Conservation (phyloP, 2,329 filamentous ascomycete genomes). For the Pestalotiopsis sp. region DNA sequence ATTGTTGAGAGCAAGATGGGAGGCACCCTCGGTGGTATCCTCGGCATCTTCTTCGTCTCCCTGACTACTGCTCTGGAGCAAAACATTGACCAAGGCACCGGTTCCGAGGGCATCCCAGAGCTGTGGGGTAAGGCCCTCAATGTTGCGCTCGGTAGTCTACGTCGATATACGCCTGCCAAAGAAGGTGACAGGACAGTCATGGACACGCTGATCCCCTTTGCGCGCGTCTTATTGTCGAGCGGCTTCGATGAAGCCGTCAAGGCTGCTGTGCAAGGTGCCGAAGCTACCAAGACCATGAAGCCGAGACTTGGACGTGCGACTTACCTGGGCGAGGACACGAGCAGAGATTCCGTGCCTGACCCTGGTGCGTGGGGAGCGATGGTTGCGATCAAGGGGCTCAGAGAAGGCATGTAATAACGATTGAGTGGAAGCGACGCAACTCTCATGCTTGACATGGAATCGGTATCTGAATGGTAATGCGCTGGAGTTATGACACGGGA, state of each 20-base stretch:
- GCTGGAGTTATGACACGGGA: background rate
- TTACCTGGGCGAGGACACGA: conserved; percentile 62
- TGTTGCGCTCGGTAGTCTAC: conserved; percentile 47
- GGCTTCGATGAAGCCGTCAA: conserved; percentile 59
- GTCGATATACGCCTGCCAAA: conserved; percentile 56
- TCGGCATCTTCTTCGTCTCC: conserved; percentile 51
- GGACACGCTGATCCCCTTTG: conserved; percentile 59
- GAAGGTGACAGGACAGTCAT: conserved; percentile 60
- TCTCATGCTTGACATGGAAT: background rate
- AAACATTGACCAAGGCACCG: conserved; percentile 31
- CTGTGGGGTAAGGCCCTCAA: conserved; percentile 47
- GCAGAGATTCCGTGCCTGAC: conserved; percentile 61
- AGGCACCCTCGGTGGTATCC: conserved; percentile 34
- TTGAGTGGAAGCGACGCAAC: background rate
- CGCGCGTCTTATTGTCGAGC: conserved; percentile 46
- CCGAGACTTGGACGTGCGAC: conserved; percentile 69
- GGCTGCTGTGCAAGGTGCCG: conserved; percentile 62
- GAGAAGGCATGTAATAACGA: conserved; percentile 21
- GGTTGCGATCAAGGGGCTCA: conserved; percentile 49
- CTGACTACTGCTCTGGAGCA: conserved; percentile 36
- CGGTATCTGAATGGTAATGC: background rate
- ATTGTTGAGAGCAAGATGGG: conserved; percentile 60
- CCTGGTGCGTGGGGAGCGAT: conserved; percentile 73
- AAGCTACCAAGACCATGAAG: conserved; percentile 66
- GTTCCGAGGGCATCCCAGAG: conserved; percentile 33